phyloP scores from a whole-genome alignment of 768 basidiomycete species.

The Lactifluus subvellereus region DNA sequence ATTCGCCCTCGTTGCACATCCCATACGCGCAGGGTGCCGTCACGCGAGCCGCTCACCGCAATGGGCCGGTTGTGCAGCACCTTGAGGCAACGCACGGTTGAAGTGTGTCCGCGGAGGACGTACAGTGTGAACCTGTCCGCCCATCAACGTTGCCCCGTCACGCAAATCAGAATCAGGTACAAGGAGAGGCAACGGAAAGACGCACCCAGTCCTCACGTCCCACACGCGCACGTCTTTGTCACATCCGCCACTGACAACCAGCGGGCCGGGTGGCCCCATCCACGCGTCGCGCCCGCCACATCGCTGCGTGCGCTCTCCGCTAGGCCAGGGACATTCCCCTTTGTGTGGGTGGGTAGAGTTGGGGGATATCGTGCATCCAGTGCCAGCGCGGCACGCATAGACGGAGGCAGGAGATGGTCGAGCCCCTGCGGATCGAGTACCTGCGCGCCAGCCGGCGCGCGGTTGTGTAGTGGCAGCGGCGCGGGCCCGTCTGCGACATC shows the following conservation, averaged over 20 bases:
- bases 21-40: conserved; percentile 85
- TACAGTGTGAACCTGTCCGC: conserved; percentile 34
- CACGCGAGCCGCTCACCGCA: conserved; percentile 86
- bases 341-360: background rate
- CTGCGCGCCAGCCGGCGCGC: conserved; percentile 18
- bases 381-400: conserved; percentile 48
- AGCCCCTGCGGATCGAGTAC: conserved; percentile 13
- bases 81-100: conserved; percentile 88
- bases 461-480: conserved; percentile 15
- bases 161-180: background rate
- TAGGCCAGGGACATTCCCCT: background rate
- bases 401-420: conserved; percentile 33
- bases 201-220: conserved; percentile 81
- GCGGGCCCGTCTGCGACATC: conserved; percentile 16
- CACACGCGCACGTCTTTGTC: conserved; percentile 90
- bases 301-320: conserved; percentile 33
- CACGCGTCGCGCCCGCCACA: conserved; percentile 62
- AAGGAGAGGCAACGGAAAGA: conserved; percentile 6
- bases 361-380: conserved; percentile 29
- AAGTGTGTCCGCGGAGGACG: conserved; percentile 74
- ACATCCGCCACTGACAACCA: conserved; percentile 90
- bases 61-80: conserved; percentile 82
- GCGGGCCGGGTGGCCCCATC: conserved; percentile 85
- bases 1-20: conserved; percentile 77
- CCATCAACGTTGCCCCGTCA: background rate